Conservation (phyloP, 2,329 filamentous ascomycete species). For the Cytospora paraplurivora region DNA sequence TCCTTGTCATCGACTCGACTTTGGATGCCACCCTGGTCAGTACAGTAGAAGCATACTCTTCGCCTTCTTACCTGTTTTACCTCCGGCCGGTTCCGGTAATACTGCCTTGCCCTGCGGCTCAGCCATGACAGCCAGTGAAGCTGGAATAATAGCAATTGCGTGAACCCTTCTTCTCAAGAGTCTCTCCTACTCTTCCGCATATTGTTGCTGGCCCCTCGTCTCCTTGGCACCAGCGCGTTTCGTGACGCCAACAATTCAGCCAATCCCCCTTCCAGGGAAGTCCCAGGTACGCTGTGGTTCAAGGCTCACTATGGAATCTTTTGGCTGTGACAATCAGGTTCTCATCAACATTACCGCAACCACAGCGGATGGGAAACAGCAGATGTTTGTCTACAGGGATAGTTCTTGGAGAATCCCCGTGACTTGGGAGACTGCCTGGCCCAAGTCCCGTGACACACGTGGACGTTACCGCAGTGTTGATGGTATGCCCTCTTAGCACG, state of each 20-base stretch:
- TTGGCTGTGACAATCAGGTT: background rate
- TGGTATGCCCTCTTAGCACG: background rate
- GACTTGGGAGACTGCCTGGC: conserved; percentile 2
- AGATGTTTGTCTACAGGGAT: background rate
- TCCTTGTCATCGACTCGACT: background rate
- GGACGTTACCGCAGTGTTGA: background rate
- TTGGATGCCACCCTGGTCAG: background rate
- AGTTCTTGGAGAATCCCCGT: background rate
- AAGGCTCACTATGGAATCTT: background rate
- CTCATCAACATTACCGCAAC: background rate
- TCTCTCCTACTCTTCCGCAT: background rate
- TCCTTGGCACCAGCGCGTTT: background rate
- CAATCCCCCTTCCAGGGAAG: background rate
- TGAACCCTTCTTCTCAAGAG: background rate
- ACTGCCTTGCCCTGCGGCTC: background rate
- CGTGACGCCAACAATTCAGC: background rate
- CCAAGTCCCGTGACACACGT: background rate
- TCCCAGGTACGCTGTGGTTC: background rate
- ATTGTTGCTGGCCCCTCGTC: background rate
- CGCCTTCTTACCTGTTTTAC: background rate
- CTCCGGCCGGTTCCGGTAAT: background rate
- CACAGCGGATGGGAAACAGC: background rate
- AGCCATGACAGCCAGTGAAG: background rate
- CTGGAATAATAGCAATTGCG: too few species aligned
- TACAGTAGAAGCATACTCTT: conserved; percentile 1